These are phyloP conservation scores for Bombardia bombarda DNA, from an alignment of 495 filamentous ascomycete species.

Conservation along the genomic window DNA sequence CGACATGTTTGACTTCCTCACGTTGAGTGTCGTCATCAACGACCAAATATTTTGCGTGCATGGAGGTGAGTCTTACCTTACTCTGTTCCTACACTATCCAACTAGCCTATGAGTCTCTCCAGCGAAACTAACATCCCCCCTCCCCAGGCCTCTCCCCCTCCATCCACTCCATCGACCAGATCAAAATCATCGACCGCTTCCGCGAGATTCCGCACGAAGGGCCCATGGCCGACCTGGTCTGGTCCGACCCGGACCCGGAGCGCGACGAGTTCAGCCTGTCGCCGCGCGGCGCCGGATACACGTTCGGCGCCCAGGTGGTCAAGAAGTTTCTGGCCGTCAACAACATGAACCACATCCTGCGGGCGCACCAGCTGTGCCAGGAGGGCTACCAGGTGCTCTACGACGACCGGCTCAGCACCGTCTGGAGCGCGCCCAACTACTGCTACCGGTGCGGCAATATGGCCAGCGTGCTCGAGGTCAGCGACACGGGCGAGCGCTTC, in stretches of 20 bases:
- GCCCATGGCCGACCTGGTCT: slow-evolving; percentile 98
- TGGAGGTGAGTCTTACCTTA: slow-evolving; percentile 46
- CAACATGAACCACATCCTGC: slow-evolving; percentile 90
- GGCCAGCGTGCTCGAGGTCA: slow-evolving; percentile 93
- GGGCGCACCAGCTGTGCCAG: slow-evolving; percentile 94
- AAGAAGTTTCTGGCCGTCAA: slow-evolving; percentile 97
- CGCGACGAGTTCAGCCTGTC: slow-evolving; percentile 93
- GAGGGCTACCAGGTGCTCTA: slow-evolving; percentile 95
- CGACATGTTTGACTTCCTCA: slow-evolving; percentile 99
- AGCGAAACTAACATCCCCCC: not conserved
- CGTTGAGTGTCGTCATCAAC: slow-evolving; percentile 93
- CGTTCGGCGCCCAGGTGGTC: slow-evolving; percentile 93
- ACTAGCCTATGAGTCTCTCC: not conserved
- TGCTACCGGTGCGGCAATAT: slow-evolving; percentile 96
- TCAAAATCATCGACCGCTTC: slow-evolving; percentile 98
- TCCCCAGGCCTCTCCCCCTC: slow-evolving; percentile 74
- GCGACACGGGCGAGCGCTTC: slow-evolving; percentile 79
- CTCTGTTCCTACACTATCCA: not conserved
- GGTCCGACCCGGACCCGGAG: slow-evolving; percentile 94
- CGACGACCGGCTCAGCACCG: slow-evolving; percentile 87
- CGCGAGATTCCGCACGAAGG: slow-evolving; percentile 97
- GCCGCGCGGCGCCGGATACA: slow-evolving; percentile 91
- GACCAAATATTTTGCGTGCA: slow-evolving; percentile 99
- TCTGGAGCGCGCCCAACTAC: slow-evolving; percentile 97
- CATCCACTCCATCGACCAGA: slow-evolving; percentile 97